Base-by-base conservation (phyloP, 345 rosid species). In the Odontarrhena argentea region DNA sequence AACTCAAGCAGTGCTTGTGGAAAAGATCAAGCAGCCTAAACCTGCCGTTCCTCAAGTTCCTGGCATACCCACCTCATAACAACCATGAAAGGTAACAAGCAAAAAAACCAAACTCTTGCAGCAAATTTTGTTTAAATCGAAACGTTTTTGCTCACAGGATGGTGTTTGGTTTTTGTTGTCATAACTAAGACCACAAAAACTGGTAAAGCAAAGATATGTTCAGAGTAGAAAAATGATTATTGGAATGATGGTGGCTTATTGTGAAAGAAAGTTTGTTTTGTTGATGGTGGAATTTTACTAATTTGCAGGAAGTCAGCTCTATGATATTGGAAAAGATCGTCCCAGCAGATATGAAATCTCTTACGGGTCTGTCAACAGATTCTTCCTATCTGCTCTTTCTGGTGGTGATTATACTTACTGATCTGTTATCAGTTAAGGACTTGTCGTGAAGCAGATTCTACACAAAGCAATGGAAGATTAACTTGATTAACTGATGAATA, bases 371-470 rank as follows among this genome's bases (percentile, higher is more conserved):
- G 32, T 28, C 32, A 28, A 2, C 5, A 2, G 32, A 28, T 28
- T 4, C 32, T 28, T 28, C 32, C 32, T 28, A 28, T 28, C 32
- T 28, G 32, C 32, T 4, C 32, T 28, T 24, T 30, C 35, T 40
- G 6, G 50, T 62, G 7, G 36, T 59, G 43, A 40, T 53, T 60
- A 9, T 53, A 30, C 52, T 60, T 41, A 13, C 24, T 65, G 51
- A 18, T 64, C 18, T n/a, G 11, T n/a, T 45, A 53, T 46, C 38
- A 40, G 28, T 51, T 30, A 40, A 44, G 99, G 97, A 59, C 87
- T 91, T 67, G 91, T 94, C 47, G 95, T 94, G 69, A 94, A 94
- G 89, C 92, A 94, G 91, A 83, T 94, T 70, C 80, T 94, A 53
- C 57, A 83, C 79, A 87, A 80, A 87, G 97, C 97, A 12, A 94